Conservation (phyloP, 768 basidiomycete genomes). For the Boletellus emodensis region DNA sequence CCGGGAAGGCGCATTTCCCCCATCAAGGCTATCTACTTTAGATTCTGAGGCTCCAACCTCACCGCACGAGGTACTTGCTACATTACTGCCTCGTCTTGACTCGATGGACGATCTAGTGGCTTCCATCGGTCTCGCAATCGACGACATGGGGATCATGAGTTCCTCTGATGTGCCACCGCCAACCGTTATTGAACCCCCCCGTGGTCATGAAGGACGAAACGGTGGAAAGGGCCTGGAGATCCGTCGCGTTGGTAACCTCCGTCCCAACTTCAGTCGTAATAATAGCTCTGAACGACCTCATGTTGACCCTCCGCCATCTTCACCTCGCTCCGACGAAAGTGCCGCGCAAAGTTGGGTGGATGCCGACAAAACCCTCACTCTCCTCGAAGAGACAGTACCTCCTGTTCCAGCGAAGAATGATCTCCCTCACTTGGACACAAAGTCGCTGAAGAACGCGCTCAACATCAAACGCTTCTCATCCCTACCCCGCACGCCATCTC, state of each 20-base stretch:
- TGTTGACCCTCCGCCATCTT: slow-evolving; percentile 9
- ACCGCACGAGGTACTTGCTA: slow-evolving; percentile 16
- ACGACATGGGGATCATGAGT: slow-evolving; percentile 35
- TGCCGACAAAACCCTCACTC: slow-evolving; percentile 13
- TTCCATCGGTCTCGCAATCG: slow-evolving; percentile 36
- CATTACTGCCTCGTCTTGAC: slow-evolving; percentile 23
- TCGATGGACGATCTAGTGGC: slow-evolving; percentile 39
- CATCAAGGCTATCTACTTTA: slow-evolving; percentile 34
- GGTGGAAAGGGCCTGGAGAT: slow-evolving; percentile 29
- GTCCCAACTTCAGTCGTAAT: slow-evolving; percentile 1
- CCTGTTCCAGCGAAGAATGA: slow-evolving; percentile 30
- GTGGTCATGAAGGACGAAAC: slow-evolving; percentile 29
- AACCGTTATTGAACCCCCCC: slow-evolving; percentile 39
- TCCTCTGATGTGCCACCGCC: slow-evolving; percentile 35
- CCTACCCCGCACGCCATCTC: slow-evolving; percentile 64
- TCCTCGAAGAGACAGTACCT: slow-evolving; percentile 20
- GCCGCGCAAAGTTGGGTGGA: slow-evolving; percentile 14
- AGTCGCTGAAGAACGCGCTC: slow-evolving; percentile 23
- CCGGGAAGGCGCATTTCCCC: slow-evolving; percentile 67
- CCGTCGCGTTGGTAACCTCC: slow-evolving; percentile 24
- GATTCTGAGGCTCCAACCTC: slow-evolving; percentile 16
- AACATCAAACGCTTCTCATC: slow-evolving; percentile 47
- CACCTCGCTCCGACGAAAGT: slow-evolving; percentile 22
- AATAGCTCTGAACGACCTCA: slow-evolving; percentile 14
- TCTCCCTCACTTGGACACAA: slow-evolving; percentile 21